These are phyloP conservation scores for Citrus medica DNA, from an alignment of 345 rosid species.

Conservation along the genomic window DNA sequence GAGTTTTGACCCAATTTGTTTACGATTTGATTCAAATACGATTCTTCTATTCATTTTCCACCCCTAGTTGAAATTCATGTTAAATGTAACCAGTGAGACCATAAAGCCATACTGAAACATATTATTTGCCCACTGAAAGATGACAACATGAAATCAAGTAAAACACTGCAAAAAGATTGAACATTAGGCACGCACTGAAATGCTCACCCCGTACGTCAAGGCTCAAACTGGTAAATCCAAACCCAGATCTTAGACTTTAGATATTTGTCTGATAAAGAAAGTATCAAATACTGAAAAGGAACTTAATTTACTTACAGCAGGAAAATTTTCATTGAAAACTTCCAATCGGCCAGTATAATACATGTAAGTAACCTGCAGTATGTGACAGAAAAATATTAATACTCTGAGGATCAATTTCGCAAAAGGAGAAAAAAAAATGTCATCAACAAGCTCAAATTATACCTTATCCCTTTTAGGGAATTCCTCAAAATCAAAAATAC, in stretches of 20 bases:
- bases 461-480: conserved; percentile 94
- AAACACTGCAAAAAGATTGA: neutral
- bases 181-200: neutral
- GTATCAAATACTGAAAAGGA: neutral
- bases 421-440: neutral
- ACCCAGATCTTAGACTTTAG: neutral
- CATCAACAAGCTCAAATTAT: neutral
- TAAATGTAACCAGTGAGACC: neutral
- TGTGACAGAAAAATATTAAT: conserved; percentile 6
- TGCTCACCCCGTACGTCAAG: neutral
- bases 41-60: no score
- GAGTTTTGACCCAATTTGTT: no score
- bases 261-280: neutral
- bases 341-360: conserved; percentile 98
- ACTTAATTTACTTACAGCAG: conserved; percentile 56
- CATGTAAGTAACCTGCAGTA: conserved; percentile 90
- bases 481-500: conserved; percentile 95
- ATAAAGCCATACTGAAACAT: neutral
- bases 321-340: conserved; percentile 95
- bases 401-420: neutral
- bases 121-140: neutral
- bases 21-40: no score
- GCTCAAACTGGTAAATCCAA: neutral
- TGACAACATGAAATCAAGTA: conserved; percentile 1
- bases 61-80: neutral